Evolutionary conservation across 176 grass and related monocot genomes (phyloP).

Genomic region (Hsuehochloa calcarea): DNA sequence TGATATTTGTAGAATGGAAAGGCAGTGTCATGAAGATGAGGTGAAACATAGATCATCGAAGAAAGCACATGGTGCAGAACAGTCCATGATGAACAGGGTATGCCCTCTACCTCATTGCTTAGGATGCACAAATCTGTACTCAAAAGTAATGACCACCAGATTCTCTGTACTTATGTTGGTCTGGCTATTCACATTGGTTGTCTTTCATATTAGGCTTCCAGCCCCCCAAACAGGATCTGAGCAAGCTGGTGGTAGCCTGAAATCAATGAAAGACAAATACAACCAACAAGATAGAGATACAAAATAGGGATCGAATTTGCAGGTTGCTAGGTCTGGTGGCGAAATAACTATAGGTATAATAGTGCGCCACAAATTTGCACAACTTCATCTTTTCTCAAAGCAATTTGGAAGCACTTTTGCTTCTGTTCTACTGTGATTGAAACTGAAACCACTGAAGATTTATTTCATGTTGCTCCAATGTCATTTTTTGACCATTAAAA

Average conservation of each 20-base stretch:
- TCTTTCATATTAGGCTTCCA: constrained; percentile 56
- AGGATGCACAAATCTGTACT: background rate
- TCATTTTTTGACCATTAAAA: constrained; percentile 14
- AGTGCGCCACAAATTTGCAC: background rate
- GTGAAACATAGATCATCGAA: constrained; percentile 75
- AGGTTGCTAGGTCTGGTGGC: constrained; percentile 76
- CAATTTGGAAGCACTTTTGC: constrained; percentile 6
- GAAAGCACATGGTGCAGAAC: constrained; percentile 76
- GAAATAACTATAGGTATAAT: constrained; percentile 84
- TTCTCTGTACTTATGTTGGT: background rate
- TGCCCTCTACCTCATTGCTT: constrained; percentile 32
- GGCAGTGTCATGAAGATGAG: constrained; percentile 83
- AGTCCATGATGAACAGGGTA: constrained; percentile 66
- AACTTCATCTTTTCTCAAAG: constrained; percentile 7
- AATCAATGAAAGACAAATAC: constrained; percentile 79
- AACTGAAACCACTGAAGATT: background rate
- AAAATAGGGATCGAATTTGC: constrained; percentile 78
- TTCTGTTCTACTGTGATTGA: background rate
- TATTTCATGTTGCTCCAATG: background rate
- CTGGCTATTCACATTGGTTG: constrained; percentile 28
- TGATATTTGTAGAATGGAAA: constrained; percentile 72
- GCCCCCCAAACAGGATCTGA: constrained; percentile 69
- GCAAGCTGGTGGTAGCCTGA: constrained; percentile 59
- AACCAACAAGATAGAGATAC: constrained; percentile 79
- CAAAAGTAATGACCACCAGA: background rate